phyloP scores from a whole-genome alignment of 1,284 basidiomycete genomes.

The Xerocomus cyaneibrunnescens region DNA sequence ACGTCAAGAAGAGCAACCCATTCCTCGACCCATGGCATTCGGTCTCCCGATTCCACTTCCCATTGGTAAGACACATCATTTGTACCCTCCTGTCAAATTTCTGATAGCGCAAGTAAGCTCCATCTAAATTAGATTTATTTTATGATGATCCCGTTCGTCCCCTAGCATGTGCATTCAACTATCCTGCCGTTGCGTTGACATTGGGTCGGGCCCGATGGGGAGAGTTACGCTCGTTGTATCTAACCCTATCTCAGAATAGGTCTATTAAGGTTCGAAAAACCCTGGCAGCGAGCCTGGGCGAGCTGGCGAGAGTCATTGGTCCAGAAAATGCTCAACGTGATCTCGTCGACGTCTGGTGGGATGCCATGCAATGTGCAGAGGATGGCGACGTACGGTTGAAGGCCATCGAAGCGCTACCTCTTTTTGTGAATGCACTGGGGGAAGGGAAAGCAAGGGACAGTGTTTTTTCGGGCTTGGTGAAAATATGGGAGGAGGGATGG shows the following conservation, averaged over 20 bases:
- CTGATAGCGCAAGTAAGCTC: constrained; percentile 21
- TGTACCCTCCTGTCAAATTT: not conserved
- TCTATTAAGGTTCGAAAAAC: constrained; percentile 70
- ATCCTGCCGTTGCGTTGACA: constrained; percentile 88
- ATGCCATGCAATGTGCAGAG: constrained; percentile 52
- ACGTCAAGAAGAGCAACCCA: constrained; percentile 43
- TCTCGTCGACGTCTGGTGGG: constrained; percentile 74
- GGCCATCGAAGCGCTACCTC: constrained; percentile 61
- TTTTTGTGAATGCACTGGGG: constrained; percentile 59
- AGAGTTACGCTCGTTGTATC: constrained; percentile 72
- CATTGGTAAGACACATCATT: constrained; percentile 21
- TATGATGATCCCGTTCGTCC: constrained; percentile 68
- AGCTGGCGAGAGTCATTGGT: constrained; percentile 86
- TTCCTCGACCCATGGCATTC: constrained; percentile 24
- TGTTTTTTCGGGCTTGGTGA: constrained; percentile 56
- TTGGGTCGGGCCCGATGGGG: constrained; percentile 78
- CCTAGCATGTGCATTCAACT: constrained; percentile 91
- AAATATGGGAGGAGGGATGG: constrained; percentile 60
- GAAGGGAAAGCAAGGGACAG: constrained; percentile 45
- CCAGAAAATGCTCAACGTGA: constrained; percentile 67
- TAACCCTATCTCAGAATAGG: constrained; percentile 58
- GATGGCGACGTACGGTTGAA: constrained; percentile 73
- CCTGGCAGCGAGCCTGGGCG: constrained; percentile 86
- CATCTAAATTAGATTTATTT: constrained; percentile 42
- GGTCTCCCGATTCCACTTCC: constrained; percentile 9